phyloP scores from a whole-genome alignment of 2,329 filamentous ascomycete species.

The Emericellopsis cladophorae region DNA sequence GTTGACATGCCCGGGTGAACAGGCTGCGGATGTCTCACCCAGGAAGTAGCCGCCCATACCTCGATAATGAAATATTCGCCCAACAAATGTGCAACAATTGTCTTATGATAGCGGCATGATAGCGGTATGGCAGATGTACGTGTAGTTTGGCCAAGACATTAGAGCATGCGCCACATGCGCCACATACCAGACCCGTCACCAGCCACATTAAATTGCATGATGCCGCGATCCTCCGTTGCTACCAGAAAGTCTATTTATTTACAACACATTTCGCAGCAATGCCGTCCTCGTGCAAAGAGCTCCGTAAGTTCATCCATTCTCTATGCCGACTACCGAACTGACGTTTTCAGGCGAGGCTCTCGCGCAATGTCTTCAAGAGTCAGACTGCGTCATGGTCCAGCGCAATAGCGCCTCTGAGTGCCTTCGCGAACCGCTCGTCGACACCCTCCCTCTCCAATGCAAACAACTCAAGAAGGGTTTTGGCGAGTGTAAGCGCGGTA shows the following conservation, averaged over 20 bases:
- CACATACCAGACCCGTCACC: not conserved
- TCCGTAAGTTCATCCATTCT: constrained; percentile 51
- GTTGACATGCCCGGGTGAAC: too few relatives aligned
- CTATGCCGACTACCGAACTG: not conserved
- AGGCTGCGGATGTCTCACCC: too few relatives aligned
- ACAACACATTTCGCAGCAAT: constrained; percentile 30
- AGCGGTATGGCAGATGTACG: not conserved
- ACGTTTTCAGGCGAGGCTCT: constrained; percentile 63
- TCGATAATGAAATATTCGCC: too few relatives aligned
- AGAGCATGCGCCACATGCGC: not conserved
- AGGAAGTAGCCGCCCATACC: too few relatives aligned
- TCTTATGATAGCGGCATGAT: not conserved
- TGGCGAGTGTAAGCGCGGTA: constrained; percentile 87
- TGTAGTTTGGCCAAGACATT: too few relatives aligned
- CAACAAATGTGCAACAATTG: too few relatives aligned
- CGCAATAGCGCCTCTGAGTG: constrained; percentile 81
- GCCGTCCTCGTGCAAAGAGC: constrained; percentile 94
- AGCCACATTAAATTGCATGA: not conserved
- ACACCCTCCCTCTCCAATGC: constrained; percentile 75
- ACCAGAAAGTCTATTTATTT: too few relatives aligned
- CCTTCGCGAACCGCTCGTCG: constrained; percentile 67
- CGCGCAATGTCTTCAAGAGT: constrained; percentile 88
- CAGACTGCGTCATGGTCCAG: constrained; percentile 89
- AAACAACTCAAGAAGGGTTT: constrained; percentile 89
- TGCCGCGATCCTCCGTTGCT: too few relatives aligned